Base-by-base conservation (phyloP, 129 eudicot species). In the Cynara cardunculus region DNA sequence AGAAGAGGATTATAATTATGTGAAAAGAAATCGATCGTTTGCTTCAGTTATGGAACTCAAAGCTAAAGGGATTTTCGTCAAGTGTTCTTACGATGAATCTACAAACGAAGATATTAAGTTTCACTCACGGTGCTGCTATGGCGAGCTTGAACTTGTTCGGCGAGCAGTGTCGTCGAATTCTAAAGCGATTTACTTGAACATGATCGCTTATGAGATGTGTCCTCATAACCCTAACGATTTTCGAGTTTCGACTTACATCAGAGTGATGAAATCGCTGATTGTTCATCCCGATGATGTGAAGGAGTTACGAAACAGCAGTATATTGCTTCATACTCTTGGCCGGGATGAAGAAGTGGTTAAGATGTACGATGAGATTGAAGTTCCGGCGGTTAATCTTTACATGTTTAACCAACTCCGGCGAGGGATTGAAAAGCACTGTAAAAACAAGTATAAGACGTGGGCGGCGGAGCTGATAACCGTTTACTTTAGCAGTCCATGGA, bases 401-500 rank as follows among this genome's bases (percentile, higher is more conserved):
- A 76, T 79, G 83, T 84, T 73, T 73, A 22, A 22, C 1, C 69
- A 76, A 22, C 71, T 86, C 1, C 46, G 73, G 34, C 10, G 22
- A 61, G 75, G 65, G 4, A 77, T 89, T 9, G 81, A 84, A 10
- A 25, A 37, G 46, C 83, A 86, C 16, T 84, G 81, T 62, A 21
- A 32, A 11, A 84, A 66, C 26, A 66, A 14, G 25, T 75, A 80
- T 72, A 89, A 77, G 82, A 79, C 87, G 1, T 84, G 90, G 90
- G 72, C 68, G 6, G 90, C 92, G 1, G 86, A 85, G 64, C 73
- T 86, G 75, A 75, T 70, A 13, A 76, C 78, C 19, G 30, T 71
- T 4, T 76, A 89, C 61, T 87, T 89, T 64, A 82, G 80, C 24
- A 86, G 84, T 65, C 92, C 92, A 0, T 89, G 92, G 92, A 84